Percentiles rank a stretch among this genome's conserved stretches.
Evolutionary conservation across 768 basidiomycete species (phyloP).

Genomic region (Lactarius quietus): DNA sequence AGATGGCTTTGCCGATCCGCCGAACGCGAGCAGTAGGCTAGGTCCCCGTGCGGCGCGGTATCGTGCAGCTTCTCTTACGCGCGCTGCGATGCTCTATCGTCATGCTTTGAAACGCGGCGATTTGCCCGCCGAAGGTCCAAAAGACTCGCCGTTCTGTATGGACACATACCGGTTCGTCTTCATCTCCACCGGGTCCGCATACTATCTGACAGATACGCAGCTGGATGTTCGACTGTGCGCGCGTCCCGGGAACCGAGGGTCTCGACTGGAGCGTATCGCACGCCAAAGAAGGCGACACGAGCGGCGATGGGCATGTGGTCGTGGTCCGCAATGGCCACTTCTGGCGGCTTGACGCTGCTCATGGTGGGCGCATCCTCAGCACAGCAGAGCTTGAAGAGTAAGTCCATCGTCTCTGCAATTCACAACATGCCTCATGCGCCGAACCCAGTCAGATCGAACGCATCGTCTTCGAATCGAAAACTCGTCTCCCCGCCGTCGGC

Average conservation of each 20-base stretch:
- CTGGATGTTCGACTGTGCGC: constrained; percentile 93
- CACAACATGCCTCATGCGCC: not conserved
- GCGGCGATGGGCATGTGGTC: constrained; percentile 73
- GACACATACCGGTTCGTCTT: constrained; percentile 68
- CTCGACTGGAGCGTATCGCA: constrained; percentile 76
- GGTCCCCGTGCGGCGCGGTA: constrained; percentile 38
- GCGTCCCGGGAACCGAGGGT: constrained; percentile 69
- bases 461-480: constrained; percentile 59
- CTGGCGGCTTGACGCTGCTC: constrained; percentile 71
- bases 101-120: constrained; percentile 62
- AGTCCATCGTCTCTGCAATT: constrained; percentile 18
- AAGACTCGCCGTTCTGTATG: constrained; percentile 76
- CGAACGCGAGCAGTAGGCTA: constrained; percentile 43
- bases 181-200: not conserved
- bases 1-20: constrained; percentile 79
- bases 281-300: constrained; percentile 51
- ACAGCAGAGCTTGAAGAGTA: constrained; percentile 64
- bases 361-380: constrained; percentile 55
- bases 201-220: constrained; percentile 34
- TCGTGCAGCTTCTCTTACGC: constrained; percentile 69
- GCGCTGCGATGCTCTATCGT: constrained; percentile 71
- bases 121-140: constrained; percentile 61
- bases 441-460: constrained; percentile 59
- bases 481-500: constrained; percentile 64
- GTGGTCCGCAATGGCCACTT: constrained; percentile 81